phyloP scores from a whole-genome alignment of 2,329 filamentous ascomycete genomes.

The Fusarium sp. region DNA sequence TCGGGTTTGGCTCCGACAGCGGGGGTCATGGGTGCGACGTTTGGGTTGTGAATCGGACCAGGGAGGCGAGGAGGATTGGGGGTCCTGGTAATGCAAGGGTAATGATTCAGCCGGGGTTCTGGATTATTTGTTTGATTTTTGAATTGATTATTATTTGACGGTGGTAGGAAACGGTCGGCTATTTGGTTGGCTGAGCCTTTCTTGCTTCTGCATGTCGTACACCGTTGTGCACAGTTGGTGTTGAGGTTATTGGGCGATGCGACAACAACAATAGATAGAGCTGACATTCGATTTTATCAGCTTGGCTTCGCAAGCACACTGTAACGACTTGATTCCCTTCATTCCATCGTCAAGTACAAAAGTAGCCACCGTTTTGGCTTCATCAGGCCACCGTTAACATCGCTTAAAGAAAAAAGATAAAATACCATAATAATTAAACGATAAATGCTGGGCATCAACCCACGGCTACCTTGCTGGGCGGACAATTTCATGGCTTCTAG shows the following conservation, averaged over 20 bases:
- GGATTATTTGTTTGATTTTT: conserved; percentile 10
- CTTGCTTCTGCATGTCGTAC: background rate
- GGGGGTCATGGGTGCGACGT: conserved; percentile 30
- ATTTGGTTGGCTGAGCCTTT: background rate
- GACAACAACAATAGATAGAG: background rate
- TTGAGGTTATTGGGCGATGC: background rate
- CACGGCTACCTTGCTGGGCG: conserved; percentile 16
- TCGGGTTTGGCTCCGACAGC: conserved; percentile 28
- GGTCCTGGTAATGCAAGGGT: conserved; percentile 12
- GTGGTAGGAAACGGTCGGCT: conserved; percentile 9
- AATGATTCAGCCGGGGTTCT: conserved; percentile 22
- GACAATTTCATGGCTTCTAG: conserved; percentile 44
- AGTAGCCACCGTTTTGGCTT: conserved; percentile 38
- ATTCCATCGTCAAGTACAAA: background rate
- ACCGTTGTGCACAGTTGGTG: background rate
- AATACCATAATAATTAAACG: conserved; percentile 25
- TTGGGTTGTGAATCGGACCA: conserved; percentile 31
- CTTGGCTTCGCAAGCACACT: background rate
- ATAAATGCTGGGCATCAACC: conserved; percentile 31
- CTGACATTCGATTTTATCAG: background rate
- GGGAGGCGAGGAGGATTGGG: conserved; percentile 26
- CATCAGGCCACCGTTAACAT: conserved; percentile 30
- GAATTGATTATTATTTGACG: conserved; percentile 1
- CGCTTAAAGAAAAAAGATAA: conserved; percentile 24
- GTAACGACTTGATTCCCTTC: background rate